Evolutionary conservation across 805 yeast genomes (phyloP).

Genomic region (Metschnikowia colocasiae): DNA sequence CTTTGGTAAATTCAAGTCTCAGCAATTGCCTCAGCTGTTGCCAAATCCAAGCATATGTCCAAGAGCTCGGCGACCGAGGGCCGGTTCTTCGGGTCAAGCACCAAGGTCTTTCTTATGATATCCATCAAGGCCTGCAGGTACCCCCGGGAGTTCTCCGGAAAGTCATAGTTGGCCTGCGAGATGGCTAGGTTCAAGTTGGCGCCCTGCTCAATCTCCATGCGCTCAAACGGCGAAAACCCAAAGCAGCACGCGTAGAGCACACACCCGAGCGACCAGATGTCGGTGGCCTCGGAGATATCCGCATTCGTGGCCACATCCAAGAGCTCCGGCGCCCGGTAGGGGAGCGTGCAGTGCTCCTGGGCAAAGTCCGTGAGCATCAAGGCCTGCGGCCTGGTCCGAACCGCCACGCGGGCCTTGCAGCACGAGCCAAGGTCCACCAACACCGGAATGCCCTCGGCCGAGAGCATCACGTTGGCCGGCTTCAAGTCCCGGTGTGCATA

Average conservation of each 20-base stretch:
- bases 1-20: too few species aligned
- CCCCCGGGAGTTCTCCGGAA: slow-evolving; percentile 47
- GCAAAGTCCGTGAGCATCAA: slow-evolving; percentile 74
- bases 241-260: slow-evolving; percentile 73
- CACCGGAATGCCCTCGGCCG: slow-evolving; percentile 71
- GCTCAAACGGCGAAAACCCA: slow-evolving; percentile 82
- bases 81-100: slow-evolving; percentile 55
- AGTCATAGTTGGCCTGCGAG: slow-evolving; percentile 56
- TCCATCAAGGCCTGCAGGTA: slow-evolving; percentile 56
- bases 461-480: slow-evolving; percentile 84
- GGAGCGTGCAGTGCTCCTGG: slow-evolving; percentile 79
- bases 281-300: slow-evolving; percentile 68
- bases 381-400: slow-evolving; percentile 65
- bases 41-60: slow-evolving; percentile 39
- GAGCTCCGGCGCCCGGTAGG: slow-evolving; percentile 89
- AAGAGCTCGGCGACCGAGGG: slow-evolving; percentile 63
- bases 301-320: slow-evolving; percentile 68
- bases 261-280: slow-evolving; percentile 92
- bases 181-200: slow-evolving; percentile 79
- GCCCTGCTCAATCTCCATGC: slow-evolving; percentile 75
- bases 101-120: slow-evolving; percentile 58
- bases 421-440: slow-evolving; percentile 84
- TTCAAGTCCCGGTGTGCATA: slow-evolving; percentile 86
- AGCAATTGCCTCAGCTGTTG: not conserved
- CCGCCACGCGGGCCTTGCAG: slow-evolving; percentile 52